Evolutionary conservation across 257 asterid species (phyloP).

Genomic region (Leptodermis oblonga): DNA sequence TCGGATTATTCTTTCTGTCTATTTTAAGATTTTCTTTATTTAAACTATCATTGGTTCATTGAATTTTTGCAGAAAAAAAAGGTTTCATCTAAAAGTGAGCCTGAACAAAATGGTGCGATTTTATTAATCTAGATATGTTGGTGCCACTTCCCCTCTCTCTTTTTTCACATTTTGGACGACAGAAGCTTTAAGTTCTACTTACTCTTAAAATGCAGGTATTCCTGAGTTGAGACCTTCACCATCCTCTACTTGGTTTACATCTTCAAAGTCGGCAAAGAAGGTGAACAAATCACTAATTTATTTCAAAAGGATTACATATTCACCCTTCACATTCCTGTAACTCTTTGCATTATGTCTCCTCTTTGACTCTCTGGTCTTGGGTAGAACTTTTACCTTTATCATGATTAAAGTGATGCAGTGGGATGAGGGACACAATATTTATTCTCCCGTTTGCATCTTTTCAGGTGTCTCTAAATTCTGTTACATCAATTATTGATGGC

Average conservation of each 20-base stretch:
- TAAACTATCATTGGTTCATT: conserved; percentile 11
- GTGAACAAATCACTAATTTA: conserved; percentile 21
- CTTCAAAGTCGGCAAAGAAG: conserved; percentile 86
- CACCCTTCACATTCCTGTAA: not conserved
- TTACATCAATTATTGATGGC: conserved; percentile 90
- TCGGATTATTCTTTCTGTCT: conserved; percentile 4
- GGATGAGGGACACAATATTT: not conserved
- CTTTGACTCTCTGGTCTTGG: not conserved
- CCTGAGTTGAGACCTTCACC: conserved; percentile 58
- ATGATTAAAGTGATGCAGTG: not conserved
- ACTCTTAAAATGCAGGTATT: conserved; percentile 40
- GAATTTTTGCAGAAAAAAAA: conserved; percentile 53
- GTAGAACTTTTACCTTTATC: not conserved
- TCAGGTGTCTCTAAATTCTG: conserved; percentile 73
- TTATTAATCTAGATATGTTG: conserved; percentile 11
- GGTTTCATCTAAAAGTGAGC: conserved; percentile 40
- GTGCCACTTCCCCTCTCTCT: not conserved
- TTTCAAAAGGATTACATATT: not conserved
- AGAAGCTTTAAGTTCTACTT: not conserved
- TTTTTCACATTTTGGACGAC: not conserved
- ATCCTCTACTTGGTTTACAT: conserved; percentile 88
- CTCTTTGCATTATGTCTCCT: not conserved
- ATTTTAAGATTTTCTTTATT: not conserved
- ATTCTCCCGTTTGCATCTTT: conserved; percentile 11
- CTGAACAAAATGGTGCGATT: conserved; percentile 63